A percentile compares a stretch with the other conserved stretches of the same genome.
These are phyloP conservation scores for Brassica carinata DNA, from an alignment of 345 rosid species.

Conservation along the genomic window DNA sequence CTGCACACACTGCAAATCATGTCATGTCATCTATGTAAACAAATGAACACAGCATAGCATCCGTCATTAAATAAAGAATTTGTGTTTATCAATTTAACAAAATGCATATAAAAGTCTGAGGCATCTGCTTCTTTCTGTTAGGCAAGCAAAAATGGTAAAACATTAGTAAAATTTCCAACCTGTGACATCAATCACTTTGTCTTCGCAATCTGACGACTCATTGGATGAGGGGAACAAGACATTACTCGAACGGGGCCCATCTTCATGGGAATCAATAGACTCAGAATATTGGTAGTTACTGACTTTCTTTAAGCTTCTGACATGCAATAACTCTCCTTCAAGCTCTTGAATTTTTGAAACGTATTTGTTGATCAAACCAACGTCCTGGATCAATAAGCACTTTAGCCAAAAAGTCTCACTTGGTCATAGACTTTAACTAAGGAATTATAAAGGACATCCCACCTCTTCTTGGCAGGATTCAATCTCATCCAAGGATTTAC, in stretches of 20 bases:
- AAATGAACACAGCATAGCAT: not conserved
- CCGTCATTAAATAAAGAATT: not conserved
- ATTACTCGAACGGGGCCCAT: conserved; percentile 52
- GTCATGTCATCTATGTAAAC: not conserved
- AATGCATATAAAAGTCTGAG: not conserved
- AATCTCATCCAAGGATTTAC: conserved; percentile 91
- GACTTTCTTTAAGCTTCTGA: conserved; percentile 51
- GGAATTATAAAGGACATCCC: conserved; percentile 6
- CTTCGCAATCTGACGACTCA: conserved; percentile 61
- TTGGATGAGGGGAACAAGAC: conserved; percentile 56
- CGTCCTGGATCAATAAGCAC: conserved; percentile 52
- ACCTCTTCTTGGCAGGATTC: conserved; percentile 64
- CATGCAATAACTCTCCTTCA: conserved; percentile 74
- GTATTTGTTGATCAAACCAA: conserved; percentile 66
- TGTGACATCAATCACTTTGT: conserved; percentile 51
- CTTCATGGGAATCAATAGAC: conserved; percentile 62
- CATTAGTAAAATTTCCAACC: conserved; percentile 44
- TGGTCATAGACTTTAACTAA: conserved; percentile 4
- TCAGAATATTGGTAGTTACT: conserved; percentile 49
- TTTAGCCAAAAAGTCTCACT: conserved; percentile 15
- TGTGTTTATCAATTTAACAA: not conserved
- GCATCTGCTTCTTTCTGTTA: conserved; percentile 5
- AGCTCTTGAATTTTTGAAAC: conserved; percentile 86
- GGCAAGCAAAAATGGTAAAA: not conserved
- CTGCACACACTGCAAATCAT: conserved; percentile 46